Evolutionary conservation across 352 stramenopile species (phyloP), one percentile per base, ranked within the genome.

Genomic region (Phytophthora sp.): DNA sequence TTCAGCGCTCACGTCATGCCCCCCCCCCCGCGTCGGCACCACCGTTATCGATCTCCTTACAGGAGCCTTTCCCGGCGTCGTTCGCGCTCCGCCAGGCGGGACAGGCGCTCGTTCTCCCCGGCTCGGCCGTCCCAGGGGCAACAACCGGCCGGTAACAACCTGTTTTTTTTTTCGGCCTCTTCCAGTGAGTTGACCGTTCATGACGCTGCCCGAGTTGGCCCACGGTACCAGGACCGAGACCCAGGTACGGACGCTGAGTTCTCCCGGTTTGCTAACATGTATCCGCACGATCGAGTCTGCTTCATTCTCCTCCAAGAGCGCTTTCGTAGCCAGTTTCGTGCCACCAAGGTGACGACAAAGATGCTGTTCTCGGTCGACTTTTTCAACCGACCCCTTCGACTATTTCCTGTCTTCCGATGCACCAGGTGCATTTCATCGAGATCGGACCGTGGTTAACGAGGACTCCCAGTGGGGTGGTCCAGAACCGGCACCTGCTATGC

Each of bases 331-430:
- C 41, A 11, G 4, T 49, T 31, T 13, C 41, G 23, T 0, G 41
- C 15, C 12, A 31, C 41, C 21, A 49, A 49, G 15, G 12, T n/a
- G 15, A 49, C 41, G 9, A 20, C 41, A 2, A 49, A 49, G 23
- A 49, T 31, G 41, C 12, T 49, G 18, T 49, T 31, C 13, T 13
- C 4, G 4, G 41, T 49, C 11, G 41, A 49, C 15, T 49, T 49
- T 16, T 49, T 49, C 41, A 49, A 23, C 12, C 21, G 41, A 2
- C n/a, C 44, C 44, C 4, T 46, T 62, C 30, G 41, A 54, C 9
- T 30, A 62, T 7, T 62, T 62, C 21, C 29, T 54, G 29, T 62
- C 54, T 7, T 54, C 41, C 6, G 41, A 54, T 4, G 7, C 6
- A 13, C 16, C 54, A 8, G 54, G 20, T 13, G 39, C 20, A 6